Base-by-base conservation (phyloP, 345 rosid species). In the Mercurialis annua region DNA sequence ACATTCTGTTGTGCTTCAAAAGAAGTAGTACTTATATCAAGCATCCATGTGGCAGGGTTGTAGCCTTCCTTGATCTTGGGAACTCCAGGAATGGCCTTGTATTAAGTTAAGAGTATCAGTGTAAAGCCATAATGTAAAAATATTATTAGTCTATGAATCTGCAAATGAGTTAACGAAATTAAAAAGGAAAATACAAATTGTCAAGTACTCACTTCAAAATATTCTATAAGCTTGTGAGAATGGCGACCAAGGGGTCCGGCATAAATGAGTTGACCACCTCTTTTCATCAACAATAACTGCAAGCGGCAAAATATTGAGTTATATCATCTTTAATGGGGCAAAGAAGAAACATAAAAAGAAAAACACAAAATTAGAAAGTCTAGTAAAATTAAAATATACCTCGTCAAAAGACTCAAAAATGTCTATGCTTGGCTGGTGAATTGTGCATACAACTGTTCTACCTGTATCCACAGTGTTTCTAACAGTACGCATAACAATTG, bases 11-110 rank as follows among this genome's bases (percentile, higher is more conserved):
- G 90, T 73, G 82, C 59, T 84, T 92, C 98, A 61, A 88, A 69
- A 50, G 89, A 60, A 18, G 88, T 73, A 56, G 88, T 54, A 43
- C 77, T 92, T 58, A 92, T 78, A 5, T 92, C 96, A 55, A 92
- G 92, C 98, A 90, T 90, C 98, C 98, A 92, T 42, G 98, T 88
- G 14, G 98, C 98, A 10, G 98, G 98, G 75, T 92, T 92, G 73
- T 78, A 76, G 43, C 95, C 92, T 1, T 85, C 86, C 59, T 64
- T 81, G 60, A 90, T 87, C 80, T 83, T 84, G 0, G 90, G 77
- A 78, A 92, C 88, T 29, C 95, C 96, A 26, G 81, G 86, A 29
- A 92, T 58, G 36, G 87, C 90, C 96, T n/a, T 92, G 80, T 30
- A 48, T 58, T 24, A 23, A 61, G 44, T 14, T 34, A 68, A 34